A percentile compares a stretch with the other conserved stretches of the same genome.
These are phyloP conservation scores for Mycena albidolilacea DNA, from an alignment of 768 basidiomycete species.

Conservation along the genomic window DNA sequence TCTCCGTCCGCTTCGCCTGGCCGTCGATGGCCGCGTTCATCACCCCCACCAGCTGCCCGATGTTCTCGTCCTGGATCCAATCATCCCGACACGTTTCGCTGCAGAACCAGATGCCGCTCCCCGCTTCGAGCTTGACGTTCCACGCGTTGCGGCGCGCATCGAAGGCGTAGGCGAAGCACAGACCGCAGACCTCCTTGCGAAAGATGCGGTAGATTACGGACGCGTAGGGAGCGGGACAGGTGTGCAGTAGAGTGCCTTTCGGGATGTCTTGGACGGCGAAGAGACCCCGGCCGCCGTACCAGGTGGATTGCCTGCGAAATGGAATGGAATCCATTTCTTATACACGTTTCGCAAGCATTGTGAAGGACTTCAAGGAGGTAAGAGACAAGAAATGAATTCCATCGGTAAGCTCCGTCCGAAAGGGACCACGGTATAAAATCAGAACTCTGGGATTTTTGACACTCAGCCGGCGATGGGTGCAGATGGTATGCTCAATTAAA, in stretches of 20 bases:
- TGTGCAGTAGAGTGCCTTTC: constrained; percentile 60
- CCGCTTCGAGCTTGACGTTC: constrained; percentile 56
- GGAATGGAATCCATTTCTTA: neutral
- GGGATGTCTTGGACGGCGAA: constrained; percentile 61
- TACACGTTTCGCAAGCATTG: neutral
- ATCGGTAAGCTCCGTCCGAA: too few species aligned
- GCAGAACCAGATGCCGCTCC: constrained; percentile 72
- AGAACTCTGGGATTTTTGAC: too few species aligned
- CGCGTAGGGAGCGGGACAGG: constrained; percentile 65
- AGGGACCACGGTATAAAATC: too few species aligned
- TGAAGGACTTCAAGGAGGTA: neutral
- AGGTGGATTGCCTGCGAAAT: constrained; percentile 48
- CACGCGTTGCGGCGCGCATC: constrained; percentile 64
- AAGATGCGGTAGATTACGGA: constrained; percentile 74
- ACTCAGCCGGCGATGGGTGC: too few species aligned
- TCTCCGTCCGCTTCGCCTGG: constrained; percentile 47
- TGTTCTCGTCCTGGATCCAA: constrained; percentile 58
- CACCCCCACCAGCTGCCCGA: constrained; percentile 48
- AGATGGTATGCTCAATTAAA: too few species aligned
- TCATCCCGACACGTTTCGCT: constrained; percentile 59
- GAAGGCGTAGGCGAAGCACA: constrained; percentile 75
- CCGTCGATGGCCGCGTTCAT: constrained; percentile 56
- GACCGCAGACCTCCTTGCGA: constrained; percentile 75
- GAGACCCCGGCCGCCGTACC: constrained; percentile 67
- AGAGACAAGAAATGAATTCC: neutral